These are phyloP conservation scores for Corniculantispora saksenae DNA, from an alignment of 2,329 filamentous ascomycete species.

Conservation along the genomic window DNA sequence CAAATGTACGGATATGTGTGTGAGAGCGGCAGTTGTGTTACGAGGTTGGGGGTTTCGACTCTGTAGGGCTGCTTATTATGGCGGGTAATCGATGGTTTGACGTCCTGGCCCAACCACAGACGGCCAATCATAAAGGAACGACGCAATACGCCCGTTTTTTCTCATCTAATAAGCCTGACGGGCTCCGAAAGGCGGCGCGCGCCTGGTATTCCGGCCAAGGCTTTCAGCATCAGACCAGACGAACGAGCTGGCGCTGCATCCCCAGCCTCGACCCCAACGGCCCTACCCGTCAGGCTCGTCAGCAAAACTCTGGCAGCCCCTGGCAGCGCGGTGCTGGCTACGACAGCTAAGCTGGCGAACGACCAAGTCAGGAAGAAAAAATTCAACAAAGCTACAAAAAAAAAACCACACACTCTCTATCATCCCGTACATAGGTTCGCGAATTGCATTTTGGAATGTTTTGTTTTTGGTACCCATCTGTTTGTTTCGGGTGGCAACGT, in stretches of 20 bases:
- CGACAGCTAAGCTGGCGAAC: background rate
- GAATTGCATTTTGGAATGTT: constrained; percentile 14
- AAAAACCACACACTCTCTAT: background rate
- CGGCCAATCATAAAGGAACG: too few relatives aligned
- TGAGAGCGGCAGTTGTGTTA: too few relatives aligned
- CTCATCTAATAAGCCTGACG: too few relatives aligned
- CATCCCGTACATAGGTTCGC: constrained; percentile 9
- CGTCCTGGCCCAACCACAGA: too few relatives aligned
- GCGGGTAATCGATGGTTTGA: too few relatives aligned
- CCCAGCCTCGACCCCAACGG: constrained; percentile 7
- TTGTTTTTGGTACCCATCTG: background rate
- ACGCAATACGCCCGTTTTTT: too few relatives aligned
- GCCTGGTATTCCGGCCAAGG: too few relatives aligned
- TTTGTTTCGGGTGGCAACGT: background rate
- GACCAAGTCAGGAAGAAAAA: background rate
- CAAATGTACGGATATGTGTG: too few relatives aligned
- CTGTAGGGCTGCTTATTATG: too few relatives aligned
- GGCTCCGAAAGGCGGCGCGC: too few relatives aligned
- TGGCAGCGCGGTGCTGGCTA: constrained; percentile 19
- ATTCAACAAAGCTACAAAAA: background rate
- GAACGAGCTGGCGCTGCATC: background rate
- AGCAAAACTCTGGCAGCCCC: constrained; percentile 8
- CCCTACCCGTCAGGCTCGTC: constrained; percentile 1
- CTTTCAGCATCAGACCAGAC: too few relatives aligned
- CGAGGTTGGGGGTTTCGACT: too few relatives aligned